Base-by-base conservation (phyloP, 164 flowering plant genomes). In the Vitis cinerea region DNA sequence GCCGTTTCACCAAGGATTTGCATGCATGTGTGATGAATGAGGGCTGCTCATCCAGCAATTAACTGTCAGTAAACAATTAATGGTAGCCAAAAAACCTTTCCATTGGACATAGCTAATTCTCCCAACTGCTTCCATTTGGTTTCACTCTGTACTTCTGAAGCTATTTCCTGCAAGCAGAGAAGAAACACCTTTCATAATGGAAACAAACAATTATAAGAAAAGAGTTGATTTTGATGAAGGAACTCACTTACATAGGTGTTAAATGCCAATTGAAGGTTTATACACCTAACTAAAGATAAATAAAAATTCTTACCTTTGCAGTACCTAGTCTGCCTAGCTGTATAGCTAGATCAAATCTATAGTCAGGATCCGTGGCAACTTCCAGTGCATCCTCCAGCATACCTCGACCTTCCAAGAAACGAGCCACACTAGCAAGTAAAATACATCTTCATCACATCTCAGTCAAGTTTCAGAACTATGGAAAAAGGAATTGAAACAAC, bases 81-180 rank as follows among this genome's bases (percentile, higher is more conserved):
- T 51, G 6, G 37, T 23, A 73, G 53, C 27, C 10, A 11, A n/a
- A 54, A 51, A 76, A 87, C 98, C 97, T 86, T 91, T 74, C 99
- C 99, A 75, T 83, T 74, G 13, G 99, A 91, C 92, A 96, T 89
- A 49, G 99, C 94, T 77, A 96, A 82, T 84, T 93, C 98, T 67
- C 99, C 98, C 78, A 96, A 82, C 72, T 96, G 97, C 86, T 93
- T 96, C 99, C 99, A 96, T 71, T 91, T 96, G 50, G 95, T 83
- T 71, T 93, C 99, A 73, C 97, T 96, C 64, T 90, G 84, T 57
- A 85, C 89, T 79, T 90, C 97, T 30, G 68, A 23, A 1, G 98
- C 99, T 77, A 96, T 96, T 68, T 80, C 90, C 99, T 96, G 84
- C 63, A 80, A 67, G 64, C n/a, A 62, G 51, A 72, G 10, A 56